Base-by-base conservation (phyloP, 2,329 filamentous ascomycete species). In the Clonostachys rosea region DNA sequence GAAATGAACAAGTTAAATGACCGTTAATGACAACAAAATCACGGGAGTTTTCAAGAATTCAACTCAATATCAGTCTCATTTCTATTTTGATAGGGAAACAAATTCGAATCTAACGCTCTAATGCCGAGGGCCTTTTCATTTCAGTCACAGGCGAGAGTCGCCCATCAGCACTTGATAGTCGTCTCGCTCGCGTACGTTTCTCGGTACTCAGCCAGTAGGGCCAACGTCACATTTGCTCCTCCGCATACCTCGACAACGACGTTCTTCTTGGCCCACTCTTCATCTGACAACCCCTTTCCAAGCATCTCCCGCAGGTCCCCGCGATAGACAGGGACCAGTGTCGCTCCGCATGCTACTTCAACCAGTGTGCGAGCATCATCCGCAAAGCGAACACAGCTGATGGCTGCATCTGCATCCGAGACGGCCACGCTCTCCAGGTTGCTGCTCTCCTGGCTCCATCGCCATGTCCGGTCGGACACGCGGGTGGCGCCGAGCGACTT, bases 171-270 rank as follows among this genome's bases (percentile, higher is more conserved):
- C 52, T 64, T 63, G 53, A 68, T 66, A 35, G 46, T 53, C 4
- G 64, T 61, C 50, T 64, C 53, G 13, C 44, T 47, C 10, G 52
- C 55, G 52, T 73, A 82, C 52, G 61, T 64, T 54, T 74, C 67
- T 52, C 72, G 70, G 62, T 85, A 90, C 48, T 68, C 71, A 45
- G 73, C 69, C 45, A 90, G 67, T 59, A 84, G 76, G 35, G 79
- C 75, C 49, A 86, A 62, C 3, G 78, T 81, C 35, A 89, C 78
- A 60, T 83, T 83, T 18, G 78, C 84, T 5, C 87, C 88, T 41
- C 92, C 92, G 59, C 92, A 97, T 7, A 96, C 83, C 20, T 95
- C 75, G 46, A 96, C 72, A 2, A 96, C 90, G 6, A 96, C 79
- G 53, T 88, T 89, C 61, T 83, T 86, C 48, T 78, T 69, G 1